phyloP scores from a whole-genome alignment of 2,329 filamentous ascomycete species.

The Colletotrichum kahawae region DNA sequence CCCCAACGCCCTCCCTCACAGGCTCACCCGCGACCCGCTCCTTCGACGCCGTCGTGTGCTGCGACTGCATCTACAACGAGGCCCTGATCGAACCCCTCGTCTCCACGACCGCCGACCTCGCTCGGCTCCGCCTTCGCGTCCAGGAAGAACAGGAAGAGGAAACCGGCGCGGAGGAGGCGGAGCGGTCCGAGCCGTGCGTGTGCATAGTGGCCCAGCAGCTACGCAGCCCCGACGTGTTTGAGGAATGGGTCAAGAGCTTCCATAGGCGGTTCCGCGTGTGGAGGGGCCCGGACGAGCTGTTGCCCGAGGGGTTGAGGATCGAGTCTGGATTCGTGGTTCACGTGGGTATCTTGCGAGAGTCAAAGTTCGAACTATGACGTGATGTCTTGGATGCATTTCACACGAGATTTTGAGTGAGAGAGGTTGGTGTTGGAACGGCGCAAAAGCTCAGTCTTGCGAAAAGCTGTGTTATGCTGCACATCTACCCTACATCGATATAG shows the following conservation, averaged over 20 bases:
- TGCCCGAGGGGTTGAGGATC: slow-evolving; percentile 64
- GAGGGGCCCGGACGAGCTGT: slow-evolving; percentile 70
- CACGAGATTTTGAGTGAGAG: background rate
- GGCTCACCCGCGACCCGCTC: slow-evolving; percentile 39
- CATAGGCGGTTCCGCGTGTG: slow-evolving; percentile 72
- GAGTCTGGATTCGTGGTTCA: slow-evolving; percentile 84
- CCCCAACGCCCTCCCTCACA: slow-evolving; percentile 51
- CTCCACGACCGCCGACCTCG: slow-evolving; percentile 79
- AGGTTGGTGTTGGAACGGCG: background rate
- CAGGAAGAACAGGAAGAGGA: slow-evolving; percentile 10
- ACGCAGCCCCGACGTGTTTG: slow-evolving; percentile 83
- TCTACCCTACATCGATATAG: slow-evolving; percentile 1
- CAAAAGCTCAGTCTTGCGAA: background rate
- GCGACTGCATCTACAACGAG: slow-evolving; percentile 96
- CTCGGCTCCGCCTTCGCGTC: slow-evolving; percentile 55
- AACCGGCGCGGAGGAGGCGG: slow-evolving; percentile 16
- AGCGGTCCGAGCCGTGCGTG: slow-evolving; percentile 57
- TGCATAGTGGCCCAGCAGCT: slow-evolving; percentile 90
- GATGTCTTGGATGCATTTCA: background rate
- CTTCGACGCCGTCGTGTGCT: slow-evolving; percentile 80
- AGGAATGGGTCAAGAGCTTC: slow-evolving; percentile 78
- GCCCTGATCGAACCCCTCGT: slow-evolving; percentile 81
- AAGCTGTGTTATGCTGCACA: background rate
- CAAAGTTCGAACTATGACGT: background rate
- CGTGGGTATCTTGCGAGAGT: slow-evolving; percentile 65